A percentile compares a stretch with the other conserved stretches of the same genome.
phyloP scores from a whole-genome alignment of 306 rosid species.

The Cucurbita pepo region DNA sequence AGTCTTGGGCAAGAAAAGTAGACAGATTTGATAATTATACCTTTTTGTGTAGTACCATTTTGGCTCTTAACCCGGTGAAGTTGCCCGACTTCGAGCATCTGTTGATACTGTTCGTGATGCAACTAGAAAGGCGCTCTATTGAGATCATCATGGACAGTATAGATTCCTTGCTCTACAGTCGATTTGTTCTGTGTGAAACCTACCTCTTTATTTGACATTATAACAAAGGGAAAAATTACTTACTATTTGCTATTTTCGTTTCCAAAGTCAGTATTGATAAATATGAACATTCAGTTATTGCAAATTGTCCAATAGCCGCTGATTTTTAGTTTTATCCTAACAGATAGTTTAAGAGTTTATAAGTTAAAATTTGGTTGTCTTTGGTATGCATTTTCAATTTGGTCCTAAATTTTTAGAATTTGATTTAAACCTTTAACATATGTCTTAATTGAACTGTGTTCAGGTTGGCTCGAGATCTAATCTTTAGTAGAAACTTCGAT shows the following conservation, averaged over 20 bases:
- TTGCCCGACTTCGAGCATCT: neutral
- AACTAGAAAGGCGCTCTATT: neutral
- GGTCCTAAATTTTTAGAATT: neutral
- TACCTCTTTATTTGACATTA: neutral
- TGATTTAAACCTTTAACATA: too few relatives aligned
- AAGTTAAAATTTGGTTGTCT: neutral
- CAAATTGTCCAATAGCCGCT: neutral
- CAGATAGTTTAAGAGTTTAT: neutral
- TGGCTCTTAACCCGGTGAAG: neutral
- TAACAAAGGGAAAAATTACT: too few relatives aligned
- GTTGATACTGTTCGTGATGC: neutral
- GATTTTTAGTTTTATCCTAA: neutral
- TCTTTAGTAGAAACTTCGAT: too few relatives aligned
- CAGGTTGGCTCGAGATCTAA: too few relatives aligned
- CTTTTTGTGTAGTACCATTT: neutral
- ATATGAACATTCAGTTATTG: too few relatives aligned
- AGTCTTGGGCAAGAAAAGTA: neutral
- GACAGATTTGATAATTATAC: neutral
- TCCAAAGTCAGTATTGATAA: too few relatives aligned
- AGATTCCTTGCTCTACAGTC: neutral
- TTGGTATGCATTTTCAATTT: neutral
- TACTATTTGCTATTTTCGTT: too few relatives aligned
- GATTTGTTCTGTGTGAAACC: neutral
- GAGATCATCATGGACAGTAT: neutral
- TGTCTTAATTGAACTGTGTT: too few relatives aligned